Evolutionary conservation across 179 eudicot species (phyloP), one percentile per base, ranked within the genome.

Genomic region (Camellia oleifera): DNA sequence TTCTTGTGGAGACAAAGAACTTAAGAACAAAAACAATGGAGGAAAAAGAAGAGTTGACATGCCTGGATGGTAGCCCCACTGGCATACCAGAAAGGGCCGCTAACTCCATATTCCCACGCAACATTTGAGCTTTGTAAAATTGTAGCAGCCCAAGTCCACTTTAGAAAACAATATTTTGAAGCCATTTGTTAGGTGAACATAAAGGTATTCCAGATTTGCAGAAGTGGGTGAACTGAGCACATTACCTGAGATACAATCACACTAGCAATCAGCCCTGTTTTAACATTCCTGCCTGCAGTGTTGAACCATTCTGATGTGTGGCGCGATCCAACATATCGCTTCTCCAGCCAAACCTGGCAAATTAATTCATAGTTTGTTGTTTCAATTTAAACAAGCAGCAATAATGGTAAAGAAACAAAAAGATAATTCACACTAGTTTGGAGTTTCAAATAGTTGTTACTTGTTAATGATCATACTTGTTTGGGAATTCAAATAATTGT

Each of bases 251-350:
- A 95, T n/a, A 95, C 98, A 80, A 95, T 92, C 1, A 95, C 98
- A 80, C 98, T 95, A 12, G 98, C 98, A 77, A 93, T 95, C 12
- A 95, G 97, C 81, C 98, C 97, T 67, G 98, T 95, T 82, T 95
- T 95, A 11, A 95, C 98, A 67, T 90, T 91, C 83, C 98, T 90
- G 23, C 98, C 98, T 23, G 98, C 97, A 20, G 98, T 95, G 77
- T 93, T 93, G 77, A 95, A 95, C 98, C 97, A 95, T 80, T 95
- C 98, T 7, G 97, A 95, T 9, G 98, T 92, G 81, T 92, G 97
- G 4, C 80, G 83, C 0, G 97, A 89, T 13, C 98, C 98, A 12
- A 93, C 97, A 53, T 93, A 95, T 78, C 98, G 84, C 83, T 92
- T 95, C 87, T 95, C 98, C 63, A 95, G 77, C 97, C 98, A 93